phyloP scores from a whole-genome alignment of 2,329 filamentous ascomycete species.

The Trichoderma hamatum region DNA sequence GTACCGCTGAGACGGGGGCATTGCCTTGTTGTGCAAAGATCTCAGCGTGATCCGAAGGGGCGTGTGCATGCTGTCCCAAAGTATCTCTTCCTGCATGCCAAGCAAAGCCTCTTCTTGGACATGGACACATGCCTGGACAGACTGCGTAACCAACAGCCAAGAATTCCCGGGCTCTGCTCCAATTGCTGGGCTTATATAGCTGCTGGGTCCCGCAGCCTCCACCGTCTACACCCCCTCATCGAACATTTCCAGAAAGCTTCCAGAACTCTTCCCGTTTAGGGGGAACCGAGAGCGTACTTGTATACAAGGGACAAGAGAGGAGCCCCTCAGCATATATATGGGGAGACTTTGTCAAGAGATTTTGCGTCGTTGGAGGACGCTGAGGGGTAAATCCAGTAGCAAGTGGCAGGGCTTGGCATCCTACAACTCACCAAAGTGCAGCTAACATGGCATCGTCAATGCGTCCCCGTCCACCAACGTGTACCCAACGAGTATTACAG shows the following conservation, averaged over 20 bases:
- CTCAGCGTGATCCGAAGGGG: not conserved
- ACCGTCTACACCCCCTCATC: not conserved
- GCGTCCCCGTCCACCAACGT: not conserved
- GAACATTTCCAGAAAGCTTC: slow-evolving; percentile 14
- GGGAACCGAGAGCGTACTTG: not conserved
- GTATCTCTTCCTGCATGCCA: not conserved
- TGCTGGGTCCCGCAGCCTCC: not conserved
- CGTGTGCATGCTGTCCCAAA: not conserved
- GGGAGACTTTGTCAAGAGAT: not conserved
- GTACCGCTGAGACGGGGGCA: not conserved
- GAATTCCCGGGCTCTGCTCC: not conserved
- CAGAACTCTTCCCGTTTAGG: slow-evolving; percentile 2
- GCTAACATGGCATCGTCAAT: not conserved
- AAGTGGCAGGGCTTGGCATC: not conserved
- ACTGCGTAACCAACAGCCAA: not conserved
- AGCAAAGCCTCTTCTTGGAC: not conserved
- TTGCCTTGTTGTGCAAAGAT: not conserved
- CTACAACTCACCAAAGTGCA: not conserved
- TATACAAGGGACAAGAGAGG: not conserved
- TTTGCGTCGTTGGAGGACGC: not conserved
- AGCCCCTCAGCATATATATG: not conserved
- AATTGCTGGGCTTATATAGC: not conserved
- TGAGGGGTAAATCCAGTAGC: slow-evolving; percentile 15
- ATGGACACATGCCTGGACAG: not conserved
- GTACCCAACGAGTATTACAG: not conserved